Evolutionary conservation across 768 basidiomycete species (phyloP).

Genomic region (Leccinum truebloodii): DNA sequence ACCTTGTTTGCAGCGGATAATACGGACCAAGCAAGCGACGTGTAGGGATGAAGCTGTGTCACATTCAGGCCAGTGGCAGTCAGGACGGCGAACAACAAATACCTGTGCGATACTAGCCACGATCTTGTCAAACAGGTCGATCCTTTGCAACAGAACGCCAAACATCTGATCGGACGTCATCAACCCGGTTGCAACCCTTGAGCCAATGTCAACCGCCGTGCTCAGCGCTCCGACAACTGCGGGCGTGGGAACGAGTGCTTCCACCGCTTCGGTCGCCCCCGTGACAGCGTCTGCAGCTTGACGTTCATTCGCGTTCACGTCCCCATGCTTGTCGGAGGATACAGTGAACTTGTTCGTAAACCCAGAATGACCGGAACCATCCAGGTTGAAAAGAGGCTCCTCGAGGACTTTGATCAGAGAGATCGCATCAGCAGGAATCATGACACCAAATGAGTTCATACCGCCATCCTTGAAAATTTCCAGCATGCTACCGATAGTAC

Average conservation of each 20-base stretch:
- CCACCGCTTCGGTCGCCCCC: neutral
- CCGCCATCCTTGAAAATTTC: neutral
- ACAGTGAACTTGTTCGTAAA: neutral
- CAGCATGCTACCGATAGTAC: neutral
- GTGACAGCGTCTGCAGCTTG: neutral
- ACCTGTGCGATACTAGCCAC: neutral
- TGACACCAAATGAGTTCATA: neutral
- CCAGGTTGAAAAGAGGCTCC: neutral
- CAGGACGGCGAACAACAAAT: neutral
- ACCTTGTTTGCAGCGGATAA: neutral
- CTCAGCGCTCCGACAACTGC: neutral
- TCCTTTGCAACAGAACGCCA: neutral
- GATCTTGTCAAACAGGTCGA: neutral
- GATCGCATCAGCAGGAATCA: neutral
- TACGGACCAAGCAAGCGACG: neutral
- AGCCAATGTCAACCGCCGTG: neutral
- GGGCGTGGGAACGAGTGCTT: neutral
- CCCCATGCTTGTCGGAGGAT: neutral
- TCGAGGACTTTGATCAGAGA: neutral
- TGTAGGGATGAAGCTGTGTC: neutral
- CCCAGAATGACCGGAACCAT: neutral
- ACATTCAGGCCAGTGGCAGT: neutral
- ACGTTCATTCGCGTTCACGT: neutral
- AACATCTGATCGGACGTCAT: neutral
- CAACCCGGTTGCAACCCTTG: neutral